Evolutionary conservation across 2,329 filamentous ascomycete genomes (phyloP).

Genomic region (Colletotrichum cuscutae): DNA sequence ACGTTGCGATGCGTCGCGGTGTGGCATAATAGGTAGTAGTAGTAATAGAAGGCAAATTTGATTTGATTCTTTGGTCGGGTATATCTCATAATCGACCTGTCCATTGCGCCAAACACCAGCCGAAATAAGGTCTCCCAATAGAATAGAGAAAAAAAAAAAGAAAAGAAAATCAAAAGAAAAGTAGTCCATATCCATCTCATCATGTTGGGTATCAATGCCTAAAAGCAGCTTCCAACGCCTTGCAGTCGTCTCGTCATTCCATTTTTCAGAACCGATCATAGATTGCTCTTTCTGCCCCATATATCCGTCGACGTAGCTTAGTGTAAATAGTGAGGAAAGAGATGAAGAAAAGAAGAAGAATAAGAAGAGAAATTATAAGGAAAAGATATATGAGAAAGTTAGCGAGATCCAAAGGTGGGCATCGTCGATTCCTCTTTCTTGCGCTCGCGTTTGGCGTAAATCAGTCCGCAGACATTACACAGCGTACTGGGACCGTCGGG

Average conservation of each 20-base stretch:
- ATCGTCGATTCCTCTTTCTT: constrained; percentile 30
- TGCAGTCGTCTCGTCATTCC: background rate
- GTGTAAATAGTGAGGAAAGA: background rate
- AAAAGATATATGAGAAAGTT: background rate
- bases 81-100: constrained; percentile 20
- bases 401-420: constrained; percentile 17
- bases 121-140: background rate
- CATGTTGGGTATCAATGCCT: background rate
- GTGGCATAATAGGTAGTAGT: too few relatives aligned
- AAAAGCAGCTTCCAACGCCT: constrained; percentile 5
- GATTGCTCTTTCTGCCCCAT: background rate
- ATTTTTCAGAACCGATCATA: background rate
- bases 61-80: constrained; percentile 14
- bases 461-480: constrained; percentile 79
- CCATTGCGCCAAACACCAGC: constrained; percentile 6
- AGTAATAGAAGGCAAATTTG: too few relatives aligned
- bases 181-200: background rate
- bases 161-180: background rate
- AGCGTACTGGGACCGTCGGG: constrained; percentile 79
- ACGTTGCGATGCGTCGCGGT: background rate
- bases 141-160: background rate
- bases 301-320: background rate
- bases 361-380: too few relatives aligned
- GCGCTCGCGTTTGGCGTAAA: constrained; percentile 41
- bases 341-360: background rate